Evolutionary conservation across 1,284 basidiomycete genomes (phyloP), one percentile per base, ranked within the genome.

Genomic region (Rhodotorula glutinis): DNA sequence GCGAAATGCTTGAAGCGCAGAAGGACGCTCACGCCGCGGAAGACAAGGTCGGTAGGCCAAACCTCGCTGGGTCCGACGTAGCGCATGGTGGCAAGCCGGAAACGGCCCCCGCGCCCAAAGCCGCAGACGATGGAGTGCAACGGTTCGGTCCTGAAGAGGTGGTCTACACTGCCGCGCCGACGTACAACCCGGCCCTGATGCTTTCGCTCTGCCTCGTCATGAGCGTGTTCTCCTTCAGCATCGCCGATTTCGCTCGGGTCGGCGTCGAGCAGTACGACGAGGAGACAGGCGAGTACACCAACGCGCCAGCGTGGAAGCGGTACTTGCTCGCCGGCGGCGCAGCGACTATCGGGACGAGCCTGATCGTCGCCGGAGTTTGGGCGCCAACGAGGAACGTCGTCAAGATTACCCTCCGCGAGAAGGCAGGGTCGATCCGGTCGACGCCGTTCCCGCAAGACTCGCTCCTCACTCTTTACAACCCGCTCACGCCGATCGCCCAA

Each of bases 321-420:
- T 73, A 69, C 55, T 56, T 62, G 17, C 54, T 67, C 10, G 69
- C 66, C 1, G 29, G 53, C 1, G 64, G 69, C 0, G 65, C 69
- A 3, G 60, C 46, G 2, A 53, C 43, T 8, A 46, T 71, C 27
- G 62, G 62, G 3, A 38, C 52, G 0, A 69, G 53, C 8, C 44
- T 66, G 11, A 62, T 67, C 19, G 44, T 60, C 4, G 62, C 53
- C 51, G 71, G 66, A 7, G 55, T 66, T 9, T 23, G 66, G 23
- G 66, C 69, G 13, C 71, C 71, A 3, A 60, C 61, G 13, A 71
- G 70, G 2, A 38, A 69, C 41, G 54, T 73, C 38, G 70, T 66
- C 29, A 60, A 59, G 44, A 55, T 73, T 27, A 66, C 66, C 13
- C 53, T 73, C 7, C 65, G 62, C 21, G 66, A 69, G 19, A 27